Evolutionary conservation across 2,329 filamentous ascomycete species (phyloP).

Genomic region (Alternaria dauci): DNA sequence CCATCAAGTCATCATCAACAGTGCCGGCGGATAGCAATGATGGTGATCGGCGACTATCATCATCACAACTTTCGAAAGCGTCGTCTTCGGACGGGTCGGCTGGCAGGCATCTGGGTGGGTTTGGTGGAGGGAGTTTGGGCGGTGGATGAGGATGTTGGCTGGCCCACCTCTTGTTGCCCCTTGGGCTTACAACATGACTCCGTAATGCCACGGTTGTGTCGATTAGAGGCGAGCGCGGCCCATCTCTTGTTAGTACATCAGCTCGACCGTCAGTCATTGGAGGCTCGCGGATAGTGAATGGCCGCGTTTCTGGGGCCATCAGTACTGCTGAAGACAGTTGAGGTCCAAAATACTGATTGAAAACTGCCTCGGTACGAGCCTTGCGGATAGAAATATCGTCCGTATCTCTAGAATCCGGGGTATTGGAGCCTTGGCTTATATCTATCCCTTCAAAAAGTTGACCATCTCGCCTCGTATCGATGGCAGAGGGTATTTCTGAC

Average conservation of each 20-base stretch:
- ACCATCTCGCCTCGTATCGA: not conserved
- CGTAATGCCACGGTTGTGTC: not conserved
- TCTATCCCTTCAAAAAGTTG: not conserved
- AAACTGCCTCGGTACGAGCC: not conserved
- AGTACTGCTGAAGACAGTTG: not conserved
- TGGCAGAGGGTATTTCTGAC: not conserved
- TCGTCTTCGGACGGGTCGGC: not conserved
- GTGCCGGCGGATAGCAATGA: not conserved
- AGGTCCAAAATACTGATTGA: slow-evolving; percentile 8
- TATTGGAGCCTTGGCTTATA: not conserved
- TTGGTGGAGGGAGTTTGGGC: not conserved
- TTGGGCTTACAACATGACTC: not conserved
- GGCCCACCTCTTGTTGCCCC: slow-evolving; percentile 8
- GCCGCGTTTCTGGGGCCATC: not conserved
- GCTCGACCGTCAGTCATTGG: not conserved
- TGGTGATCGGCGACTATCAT: not conserved
- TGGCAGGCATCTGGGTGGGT: not conserved
- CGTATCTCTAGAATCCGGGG: not conserved
- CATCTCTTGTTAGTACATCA: not conserved
- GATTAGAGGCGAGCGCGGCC: not conserved
- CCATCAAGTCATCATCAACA: not conserved
- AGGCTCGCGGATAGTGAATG: not conserved
- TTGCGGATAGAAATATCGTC: not conserved
- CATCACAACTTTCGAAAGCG: not conserved
- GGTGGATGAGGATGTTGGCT: not conserved